Percentiles rank a stretch among this genome's conserved stretches.
These are phyloP conservation scores for Debaryomyces psychrophilus DNA, from an alignment of 1,139 yeast genomes.

Conservation along the genomic window DNA sequence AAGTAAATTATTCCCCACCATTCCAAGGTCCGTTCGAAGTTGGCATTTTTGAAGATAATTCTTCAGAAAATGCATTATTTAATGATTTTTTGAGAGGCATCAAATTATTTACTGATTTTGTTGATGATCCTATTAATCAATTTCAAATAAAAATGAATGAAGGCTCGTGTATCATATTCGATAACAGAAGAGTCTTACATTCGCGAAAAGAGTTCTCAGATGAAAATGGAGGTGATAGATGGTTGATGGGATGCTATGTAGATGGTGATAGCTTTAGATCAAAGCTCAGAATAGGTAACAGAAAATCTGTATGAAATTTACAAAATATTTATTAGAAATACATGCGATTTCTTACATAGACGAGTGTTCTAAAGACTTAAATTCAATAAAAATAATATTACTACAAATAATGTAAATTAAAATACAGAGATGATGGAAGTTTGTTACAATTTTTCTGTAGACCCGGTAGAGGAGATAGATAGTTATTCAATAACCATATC, in stretches of 20 bases:
- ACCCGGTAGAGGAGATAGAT: not conserved
- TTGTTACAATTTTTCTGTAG: not conserved
- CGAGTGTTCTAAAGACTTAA: not conserved
- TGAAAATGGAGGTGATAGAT: constrained; percentile 57
- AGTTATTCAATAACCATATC: constrained; percentile 26
- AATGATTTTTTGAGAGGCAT: constrained; percentile 64
- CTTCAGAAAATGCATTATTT: constrained; percentile 35
- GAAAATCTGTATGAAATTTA: not conserved
- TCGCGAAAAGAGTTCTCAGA: constrained; percentile 65
- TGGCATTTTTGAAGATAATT: constrained; percentile 43
- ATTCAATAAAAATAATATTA: constrained; percentile 4
- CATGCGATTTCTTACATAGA: not conserved
- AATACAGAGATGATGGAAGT: constrained; percentile 3
- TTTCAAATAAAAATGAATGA: constrained; percentile 60
- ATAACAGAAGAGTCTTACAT: constrained; percentile 74
- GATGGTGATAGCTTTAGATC: constrained; percentile 76
- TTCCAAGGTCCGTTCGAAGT: constrained; percentile 80
- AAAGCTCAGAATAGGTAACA: constrained; percentile 45
- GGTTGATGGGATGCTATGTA: constrained; percentile 79
- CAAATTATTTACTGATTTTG: constrained; percentile 58
- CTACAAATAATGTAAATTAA: constrained; percentile 7
- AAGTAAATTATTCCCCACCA: constrained; percentile 79
- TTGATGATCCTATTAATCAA: constrained; percentile 60
- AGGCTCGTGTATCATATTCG: constrained; percentile 69
- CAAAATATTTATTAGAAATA: too few relatives aligned